Evolutionary conservation across 331 rosid genomes (phyloP).

Genomic region (Acacia concinna): DNA sequence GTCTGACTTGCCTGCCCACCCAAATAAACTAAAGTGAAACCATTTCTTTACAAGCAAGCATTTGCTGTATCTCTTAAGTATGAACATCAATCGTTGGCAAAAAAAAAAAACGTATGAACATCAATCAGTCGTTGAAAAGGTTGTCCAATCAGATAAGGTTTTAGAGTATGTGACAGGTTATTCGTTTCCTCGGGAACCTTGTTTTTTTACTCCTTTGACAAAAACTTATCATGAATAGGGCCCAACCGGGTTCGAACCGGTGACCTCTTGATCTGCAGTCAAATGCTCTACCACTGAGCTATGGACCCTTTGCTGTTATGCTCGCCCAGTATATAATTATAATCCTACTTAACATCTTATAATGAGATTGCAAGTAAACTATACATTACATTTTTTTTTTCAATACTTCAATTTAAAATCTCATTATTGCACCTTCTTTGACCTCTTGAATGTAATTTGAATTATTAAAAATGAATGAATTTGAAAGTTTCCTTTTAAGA

Average conservation of each 20-base stretch:
- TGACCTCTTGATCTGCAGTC: conserved; percentile 99
- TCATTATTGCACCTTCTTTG: too few species aligned
- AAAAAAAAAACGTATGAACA: too few species aligned
- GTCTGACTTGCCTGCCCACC: background rate
- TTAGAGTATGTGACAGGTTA: background rate
- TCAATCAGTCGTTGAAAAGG: background rate
- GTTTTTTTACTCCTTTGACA: too few species aligned
- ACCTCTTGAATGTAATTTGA: too few species aligned
- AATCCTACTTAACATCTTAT: too few species aligned
- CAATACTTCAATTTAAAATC: too few species aligned
- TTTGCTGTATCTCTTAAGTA: background rate
- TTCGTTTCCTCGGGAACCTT: background rate
- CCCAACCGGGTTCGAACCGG: conserved; percentile 98
- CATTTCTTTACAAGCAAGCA: background rate
- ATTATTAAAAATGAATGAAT: too few species aligned
- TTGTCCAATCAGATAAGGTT: background rate
- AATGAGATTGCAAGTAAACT: too few species aligned
- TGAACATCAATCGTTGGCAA: background rate
- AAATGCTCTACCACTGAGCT: conserved; percentile 99
- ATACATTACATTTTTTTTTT: too few species aligned
- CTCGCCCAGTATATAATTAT: background rate
- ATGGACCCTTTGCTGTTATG: conserved; percentile 52
- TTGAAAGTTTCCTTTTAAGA: too few species aligned
- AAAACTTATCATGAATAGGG: background rate
- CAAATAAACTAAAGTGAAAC: background rate